Evolutionary conservation across 176 grass and related monocot genomes (phyloP), one percentile per base, ranked within the genome.

Genomic region (Chrysopogon serrulatus): DNA sequence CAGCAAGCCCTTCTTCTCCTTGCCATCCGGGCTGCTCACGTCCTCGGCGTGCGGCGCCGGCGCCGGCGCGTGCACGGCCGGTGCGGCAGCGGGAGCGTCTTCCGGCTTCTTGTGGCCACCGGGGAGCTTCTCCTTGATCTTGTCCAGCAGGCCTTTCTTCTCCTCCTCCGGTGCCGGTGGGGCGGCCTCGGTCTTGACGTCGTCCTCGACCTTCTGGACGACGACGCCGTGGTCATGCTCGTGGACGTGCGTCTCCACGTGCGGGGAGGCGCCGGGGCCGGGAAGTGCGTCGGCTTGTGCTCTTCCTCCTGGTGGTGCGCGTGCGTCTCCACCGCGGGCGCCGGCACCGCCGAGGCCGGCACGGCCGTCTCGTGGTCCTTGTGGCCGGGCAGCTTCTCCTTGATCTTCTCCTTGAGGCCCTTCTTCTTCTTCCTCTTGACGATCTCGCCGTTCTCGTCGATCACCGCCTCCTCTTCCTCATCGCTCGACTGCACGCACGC

Each of bases 111-210:
- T 96, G 70, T 89, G 82, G 6, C 73, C 84, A 18, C 93, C 93
- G 23, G 97, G 93, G 12, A 99, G 93, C 85, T 96, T 99, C 64
- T 99, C 97, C 85, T 96, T 99, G 80, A 96, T 96, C 90, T 99
- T 99, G n/a, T 99, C 93, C 19, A 99, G 44, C 84, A 99, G 87
- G 8, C 93, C 97, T 27, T 99, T 99, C 88, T 94, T 92, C 87
- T 91, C 92, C 28, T 88, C 92, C 42, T 91, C 87, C 37, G 83
- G 69, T 1, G 56, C 73, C 16, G 27, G 44, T 6, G 76, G 51
- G 3, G 80, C n/a, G 19, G 79, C 53, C 81, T 83, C 80, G 9
- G 79, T 77, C 24, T 82, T 83, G 2, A 71, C 47, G 28, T 76
- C 62, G 10, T 59, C 91, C 32, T 94, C 87, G 18, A 96, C 53